Percentiles rank a stretch among this genome's conserved stretches.
Conservation (phyloP, 2,329 filamentous ascomycete genomes). For the Colletotrichum tofieldiae region DNA sequence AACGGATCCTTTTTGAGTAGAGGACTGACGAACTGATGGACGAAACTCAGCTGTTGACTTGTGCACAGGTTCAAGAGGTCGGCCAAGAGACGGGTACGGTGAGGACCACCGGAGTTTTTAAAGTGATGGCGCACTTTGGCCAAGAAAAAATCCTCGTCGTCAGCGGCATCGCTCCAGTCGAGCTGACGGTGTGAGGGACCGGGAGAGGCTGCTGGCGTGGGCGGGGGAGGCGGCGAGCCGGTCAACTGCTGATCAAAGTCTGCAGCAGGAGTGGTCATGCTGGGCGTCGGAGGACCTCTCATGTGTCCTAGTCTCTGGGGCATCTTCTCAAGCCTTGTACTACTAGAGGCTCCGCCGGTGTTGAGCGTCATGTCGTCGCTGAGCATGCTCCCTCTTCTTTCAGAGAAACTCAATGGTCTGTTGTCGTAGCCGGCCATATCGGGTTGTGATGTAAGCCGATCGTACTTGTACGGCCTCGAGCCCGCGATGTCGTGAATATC, state of each 20-base stretch:
- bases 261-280: slow-evolving; percentile 75
- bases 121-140: slow-evolving; percentile 87
- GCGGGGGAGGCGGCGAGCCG: slow-evolving; percentile 75
- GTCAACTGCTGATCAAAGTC: slow-evolving; percentile 75
- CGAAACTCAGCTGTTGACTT: slow-evolving; percentile 94
- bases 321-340: slow-evolving; percentile 69
- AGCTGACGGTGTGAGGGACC: slow-evolving; percentile 73
- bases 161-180: slow-evolving; percentile 84
- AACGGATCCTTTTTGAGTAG: slow-evolving; percentile 97
- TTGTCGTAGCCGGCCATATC: slow-evolving; percentile 61
- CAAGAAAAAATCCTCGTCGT: slow-evolving; percentile 87
- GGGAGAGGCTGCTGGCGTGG: slow-evolving; percentile 76
- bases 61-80: slow-evolving; percentile 95
- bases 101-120: slow-evolving; percentile 80
- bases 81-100: slow-evolving; percentile 85
- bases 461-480: background rate
- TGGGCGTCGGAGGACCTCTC: slow-evolving; percentile 76
- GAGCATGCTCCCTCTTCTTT: slow-evolving; percentile 72
- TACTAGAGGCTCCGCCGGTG: slow-evolving; percentile 61
- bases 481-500: background rate
- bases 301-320: slow-evolving; percentile 61
- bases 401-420: slow-evolving; percentile 72
- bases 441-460: background rate
- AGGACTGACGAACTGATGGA: slow-evolving; percentile 95
- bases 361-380: slow-evolving; percentile 72